Percentiles rank a stretch among this genome's conserved stretches.
phyloP scores from a whole-genome alignment of 768 basidiomycete species.

The Lentinula raphanica region DNA sequence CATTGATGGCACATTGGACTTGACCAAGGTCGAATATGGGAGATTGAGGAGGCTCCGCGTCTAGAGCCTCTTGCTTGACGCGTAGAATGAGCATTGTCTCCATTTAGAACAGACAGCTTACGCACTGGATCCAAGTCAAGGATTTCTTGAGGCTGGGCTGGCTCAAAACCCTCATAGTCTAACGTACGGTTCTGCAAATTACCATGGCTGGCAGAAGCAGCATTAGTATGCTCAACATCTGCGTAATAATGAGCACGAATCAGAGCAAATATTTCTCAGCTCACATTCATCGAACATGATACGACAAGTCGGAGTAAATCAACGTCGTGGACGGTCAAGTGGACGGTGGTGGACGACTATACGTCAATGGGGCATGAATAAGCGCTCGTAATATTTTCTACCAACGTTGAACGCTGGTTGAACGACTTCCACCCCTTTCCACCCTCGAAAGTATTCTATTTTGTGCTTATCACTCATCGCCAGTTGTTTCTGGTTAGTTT shows the following conservation, averaged over 20 bases:
- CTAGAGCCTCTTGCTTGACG: conserved; percentile 25
- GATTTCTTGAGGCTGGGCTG: conserved; percentile 46
- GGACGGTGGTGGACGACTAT: no score
- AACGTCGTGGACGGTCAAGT: background rate
- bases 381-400: background rate
- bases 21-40: conserved; percentile 80
- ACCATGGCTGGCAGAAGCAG: conserved; percentile 36
- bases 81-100: conserved; percentile 12
- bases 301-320: no score
- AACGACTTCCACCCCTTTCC: no score
- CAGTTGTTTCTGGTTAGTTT: no score
- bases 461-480: no score
- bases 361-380: background rate
- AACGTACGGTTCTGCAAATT: conserved; percentile 44
- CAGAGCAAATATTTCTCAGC: conserved; percentile 18
- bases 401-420: no score
- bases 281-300: conserved; percentile 66
- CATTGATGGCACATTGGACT: conserved; percentile 86
- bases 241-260: conserved; percentile 3
- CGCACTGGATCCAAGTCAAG: conserved; percentile 42
- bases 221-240: conserved; percentile 86
- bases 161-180: conserved; percentile 88
- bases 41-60: conserved; percentile 30
- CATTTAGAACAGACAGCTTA: conserved; percentile 14
- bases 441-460: no score